These are phyloP conservation scores for Claviceps sp. DNA, from an alignment of 2,329 filamentous ascomycete species.

Conservation along the genomic window DNA sequence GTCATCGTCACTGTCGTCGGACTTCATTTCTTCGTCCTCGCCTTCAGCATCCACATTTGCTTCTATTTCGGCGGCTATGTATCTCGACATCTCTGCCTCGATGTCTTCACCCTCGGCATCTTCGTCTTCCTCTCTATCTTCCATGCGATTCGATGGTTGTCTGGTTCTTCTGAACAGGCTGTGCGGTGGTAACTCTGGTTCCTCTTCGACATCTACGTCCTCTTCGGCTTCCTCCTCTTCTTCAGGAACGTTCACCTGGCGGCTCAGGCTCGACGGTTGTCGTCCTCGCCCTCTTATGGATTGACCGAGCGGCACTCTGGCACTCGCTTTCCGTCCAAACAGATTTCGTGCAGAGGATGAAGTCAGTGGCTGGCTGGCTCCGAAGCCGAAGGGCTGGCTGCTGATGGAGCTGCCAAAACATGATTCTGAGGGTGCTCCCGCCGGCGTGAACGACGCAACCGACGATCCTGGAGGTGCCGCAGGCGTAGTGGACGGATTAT, in stretches of 20 bases:
- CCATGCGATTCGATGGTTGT: constrained; percentile 6
- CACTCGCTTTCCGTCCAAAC: constrained; percentile 23
- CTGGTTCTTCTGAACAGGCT: constrained; percentile 20
- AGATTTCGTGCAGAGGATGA: constrained; percentile 20
- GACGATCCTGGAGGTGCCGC: constrained; percentile 38
- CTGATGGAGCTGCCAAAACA: constrained; percentile 41
- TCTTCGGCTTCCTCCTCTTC: constrained; percentile 19
- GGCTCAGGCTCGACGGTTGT: constrained; percentile 39
- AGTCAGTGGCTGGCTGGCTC: constrained; percentile 15
- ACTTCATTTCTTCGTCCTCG: constrained; percentile 24
- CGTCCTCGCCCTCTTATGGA: constrained; percentile 29
- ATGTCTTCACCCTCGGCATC: constrained; percentile 18
- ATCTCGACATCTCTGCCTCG: constrained; percentile 23
- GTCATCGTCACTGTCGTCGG: constrained; percentile 24
- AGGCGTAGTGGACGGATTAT: constrained; percentile 39
- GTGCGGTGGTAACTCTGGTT: constrained; percentile 20
- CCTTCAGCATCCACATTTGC: constrained; percentile 25
- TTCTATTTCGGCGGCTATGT: constrained; percentile 22
- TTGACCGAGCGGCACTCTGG: constrained; percentile 32
- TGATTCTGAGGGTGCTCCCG: constrained; percentile 41
- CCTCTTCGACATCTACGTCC: constrained; percentile 21
- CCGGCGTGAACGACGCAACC: constrained; percentile 40
- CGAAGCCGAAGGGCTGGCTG: constrained; percentile 27
- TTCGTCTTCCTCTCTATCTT: constrained; percentile 12
- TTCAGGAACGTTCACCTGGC: constrained; percentile 21